These are phyloP conservation scores for Globisporangium carolinianum DNA, from an alignment of 352 stramenopile genomes.

Conservation along the genomic window DNA sequence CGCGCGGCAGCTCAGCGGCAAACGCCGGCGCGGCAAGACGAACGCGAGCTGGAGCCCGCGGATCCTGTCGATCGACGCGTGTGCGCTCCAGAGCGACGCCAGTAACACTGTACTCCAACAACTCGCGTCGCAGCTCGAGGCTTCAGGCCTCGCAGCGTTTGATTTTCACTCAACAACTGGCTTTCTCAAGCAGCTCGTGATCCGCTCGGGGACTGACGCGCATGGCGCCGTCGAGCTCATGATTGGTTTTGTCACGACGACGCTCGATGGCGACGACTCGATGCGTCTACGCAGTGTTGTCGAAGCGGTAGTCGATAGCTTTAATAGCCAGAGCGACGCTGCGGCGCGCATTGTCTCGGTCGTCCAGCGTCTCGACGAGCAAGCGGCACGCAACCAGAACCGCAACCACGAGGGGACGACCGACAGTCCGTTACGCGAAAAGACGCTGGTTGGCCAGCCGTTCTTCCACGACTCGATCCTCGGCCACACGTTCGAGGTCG, in stretches of 20 bases:
- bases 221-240: slow-evolving; percentile 40
- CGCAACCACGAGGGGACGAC: too few species aligned
- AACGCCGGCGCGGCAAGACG: slow-evolving; percentile 24
- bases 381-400: too few species aligned
- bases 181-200: slow-evolving; percentile 61
- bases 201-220: slow-evolving; percentile 44
- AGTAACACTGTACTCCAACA: slow-evolving; percentile 40
- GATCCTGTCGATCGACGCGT: slow-evolving; percentile 60
- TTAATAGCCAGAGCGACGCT: slow-evolving; percentile 9
- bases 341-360: slow-evolving; percentile 45
- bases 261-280: slow-evolving; percentile 29
- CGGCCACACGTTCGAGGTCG: slow-evolving; percentile 48
- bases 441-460: slow-evolving; percentile 35
- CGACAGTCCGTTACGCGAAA: slow-evolving; percentile 9
- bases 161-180: slow-evolving; percentile 51
- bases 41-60: slow-evolving; percentile 46
- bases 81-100: slow-evolving; percentile 33
- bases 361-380: slow-evolving; percentile 50
- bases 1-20: slow-evolving; percentile 24
- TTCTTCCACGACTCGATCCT: slow-evolving; percentile 60
- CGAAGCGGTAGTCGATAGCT: slow-evolving; percentile 17
- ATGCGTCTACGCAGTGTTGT: slow-evolving; percentile 25
- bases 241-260: slow-evolving; percentile 56
- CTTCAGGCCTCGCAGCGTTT: slow-evolving; percentile 34
- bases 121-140: slow-evolving; percentile 23